Evolutionary conservation across 106 monocot genomes (phyloP), one percentile per base, ranked within the genome.

Genomic region (Posidonia australis): DNA sequence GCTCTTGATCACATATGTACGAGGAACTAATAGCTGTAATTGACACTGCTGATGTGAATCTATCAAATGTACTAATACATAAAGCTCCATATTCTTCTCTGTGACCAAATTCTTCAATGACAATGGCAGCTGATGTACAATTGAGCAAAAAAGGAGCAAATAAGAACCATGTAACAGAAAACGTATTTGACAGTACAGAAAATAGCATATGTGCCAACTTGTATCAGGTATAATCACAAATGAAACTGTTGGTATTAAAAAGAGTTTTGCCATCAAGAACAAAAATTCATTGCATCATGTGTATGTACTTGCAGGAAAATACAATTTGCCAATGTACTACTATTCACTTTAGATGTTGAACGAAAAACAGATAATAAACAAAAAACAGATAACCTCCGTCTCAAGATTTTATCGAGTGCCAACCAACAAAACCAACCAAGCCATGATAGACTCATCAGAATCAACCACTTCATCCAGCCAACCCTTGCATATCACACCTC

Each of bases 81-180:
- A 82, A 64, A 29, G 74, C 43, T 64, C 81, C 89, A 80, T 80
- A 94, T 71, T 94, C 93, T 74, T 89, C 86, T 65, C 48, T 79
- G 62, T 94, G 81, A n/a, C 93, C 93, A 74, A 86, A 94, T 79
- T 89, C 89, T 72, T 94, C 86, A 70, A 94, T 64, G 31, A 84
- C 70, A 61, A 74, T 75, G 32, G 89, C 77, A 84, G 86, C 93
- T 94, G 85, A 52, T 32, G 29, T 7, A 9, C 20, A 21, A 28
- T 62, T 44, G 6, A 22, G 1, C 41, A 62, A 21, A 9, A 17
- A 1, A 44, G 19, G 13, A 59, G 4, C 12, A 30, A 59, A 59
- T 59, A 31, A 59, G 59, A 31, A 32, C 12, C 9, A 42, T 20
- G 12, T 23, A 44, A 44, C 9, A 9, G 9, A 49, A 30, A 43